A percentile compares a stretch with the other conserved stretches of the same genome.
Evolutionary conservation across 2,329 filamentous ascomycete genomes (phyloP).

Genomic region (Cryphonectria naterciae): DNA sequence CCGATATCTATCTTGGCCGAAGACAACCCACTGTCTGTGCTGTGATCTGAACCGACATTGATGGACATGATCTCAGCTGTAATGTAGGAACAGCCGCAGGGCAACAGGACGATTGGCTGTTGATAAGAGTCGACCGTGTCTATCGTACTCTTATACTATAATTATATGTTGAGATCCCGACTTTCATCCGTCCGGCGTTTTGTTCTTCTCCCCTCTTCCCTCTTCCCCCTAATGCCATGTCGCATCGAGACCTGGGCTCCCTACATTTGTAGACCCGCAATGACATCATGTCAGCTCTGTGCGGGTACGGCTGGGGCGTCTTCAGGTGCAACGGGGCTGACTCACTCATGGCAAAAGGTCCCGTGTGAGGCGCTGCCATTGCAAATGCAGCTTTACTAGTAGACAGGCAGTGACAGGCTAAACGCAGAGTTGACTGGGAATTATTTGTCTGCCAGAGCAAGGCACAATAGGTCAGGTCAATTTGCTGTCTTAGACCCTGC

Average conservation of each 20-base stretch:
- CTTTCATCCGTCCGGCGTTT: neutral
- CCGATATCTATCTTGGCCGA: neutral
- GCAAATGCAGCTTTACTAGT: neutral
- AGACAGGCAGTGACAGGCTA: neutral
- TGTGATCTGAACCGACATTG: neutral
- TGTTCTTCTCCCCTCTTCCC: neutral
- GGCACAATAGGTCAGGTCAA: neutral
- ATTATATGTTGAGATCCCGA: neutral
- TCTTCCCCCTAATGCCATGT: neutral
- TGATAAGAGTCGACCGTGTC: neutral
- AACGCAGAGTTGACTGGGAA: neutral
- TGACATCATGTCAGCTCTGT: neutral
- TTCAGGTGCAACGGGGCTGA: neutral
- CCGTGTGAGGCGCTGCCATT: neutral
- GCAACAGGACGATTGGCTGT: neutral
- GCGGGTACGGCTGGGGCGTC: neutral
- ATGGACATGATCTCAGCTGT: neutral
- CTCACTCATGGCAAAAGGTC: neutral
- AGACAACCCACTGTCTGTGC: neutral
- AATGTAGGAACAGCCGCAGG: neutral
- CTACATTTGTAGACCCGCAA: neutral
- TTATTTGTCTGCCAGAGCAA: neutral
- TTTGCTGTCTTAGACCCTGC: neutral
- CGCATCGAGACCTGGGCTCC: neutral
- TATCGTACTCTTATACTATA: neutral